phyloP scores from a whole-genome alignment of 1,139 yeast species.

The Eremothecium sinecaudum region DNA sequence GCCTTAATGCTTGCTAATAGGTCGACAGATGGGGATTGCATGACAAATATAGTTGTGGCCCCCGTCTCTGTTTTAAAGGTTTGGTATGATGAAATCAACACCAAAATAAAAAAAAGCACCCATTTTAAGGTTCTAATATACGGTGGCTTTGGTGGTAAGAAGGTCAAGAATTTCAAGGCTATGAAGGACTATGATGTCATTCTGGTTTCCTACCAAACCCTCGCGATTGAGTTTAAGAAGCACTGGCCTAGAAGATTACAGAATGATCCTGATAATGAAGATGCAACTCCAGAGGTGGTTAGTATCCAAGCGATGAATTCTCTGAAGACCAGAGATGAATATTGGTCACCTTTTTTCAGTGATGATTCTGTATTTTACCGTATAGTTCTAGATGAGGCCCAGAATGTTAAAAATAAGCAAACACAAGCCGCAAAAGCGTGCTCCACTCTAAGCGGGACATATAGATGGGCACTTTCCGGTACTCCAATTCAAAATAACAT shows the following conservation, averaged over 20 bases:
- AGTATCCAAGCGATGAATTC: slow-evolving; percentile 29
- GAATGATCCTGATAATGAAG: slow-evolving; percentile 12
- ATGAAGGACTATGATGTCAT: slow-evolving; percentile 59
- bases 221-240: slow-evolving; percentile 58
- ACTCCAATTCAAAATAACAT: slow-evolving; percentile 90
- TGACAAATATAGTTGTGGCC: slow-evolving; percentile 67
- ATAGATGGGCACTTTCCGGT: slow-evolving; percentile 80
- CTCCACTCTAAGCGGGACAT: slow-evolving; percentile 42
- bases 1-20: slow-evolving; percentile 55
- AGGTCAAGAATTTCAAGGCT: slow-evolving; percentile 37
- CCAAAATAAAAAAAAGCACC: slow-evolving; percentile 45
- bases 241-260: slow-evolving; percentile 35
- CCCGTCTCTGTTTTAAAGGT: slow-evolving; percentile 79
- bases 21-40: slow-evolving; percentile 32
- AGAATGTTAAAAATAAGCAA: slow-evolving; percentile 65
- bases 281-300: slow-evolving; percentile 35
- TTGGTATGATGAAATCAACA: slow-evolving; percentile 70
- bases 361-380: slow-evolving; percentile 51
- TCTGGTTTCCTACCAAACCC: slow-evolving; percentile 64
- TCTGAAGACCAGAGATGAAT: slow-evolving; percentile 30
- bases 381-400: slow-evolving; percentile 85
- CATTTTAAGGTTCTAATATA: slow-evolving; percentile 45
- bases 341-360: slow-evolving; percentile 59
- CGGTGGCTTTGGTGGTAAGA: slow-evolving; percentile 45
- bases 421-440: slow-evolving; percentile 65